Evolutionary conservation across 345 rosid species (phyloP), one percentile per base, ranked within the genome.

Genomic region (Linum lewisii): DNA sequence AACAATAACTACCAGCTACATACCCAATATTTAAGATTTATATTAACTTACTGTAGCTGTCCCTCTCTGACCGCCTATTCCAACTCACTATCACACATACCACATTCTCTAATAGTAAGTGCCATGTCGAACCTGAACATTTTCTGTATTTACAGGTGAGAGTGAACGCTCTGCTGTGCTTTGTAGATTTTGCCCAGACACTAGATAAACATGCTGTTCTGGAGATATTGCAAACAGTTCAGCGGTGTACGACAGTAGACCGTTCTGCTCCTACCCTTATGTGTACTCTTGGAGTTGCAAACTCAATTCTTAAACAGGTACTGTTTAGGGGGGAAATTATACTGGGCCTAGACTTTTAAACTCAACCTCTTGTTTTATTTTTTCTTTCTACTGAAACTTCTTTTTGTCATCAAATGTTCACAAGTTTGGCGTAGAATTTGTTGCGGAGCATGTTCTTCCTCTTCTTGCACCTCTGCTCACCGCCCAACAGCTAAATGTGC

Each of bases 271-370:
- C 99, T 36, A 93, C 99, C 49, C 90, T 93, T 19, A 89, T 93
- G 95, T 93, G 96, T 69, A 81, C 99, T 60, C 96, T 93, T 60
- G 97, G 91, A 45, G 84, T 93, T 18, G 92, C 97, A 66, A 87
- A 80, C 75, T 81, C 97, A 22, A 84, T 93, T 66, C 78, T 89
- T 24, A 93, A 87, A 70, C 89, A 87, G 90, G 99, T 89, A 68
- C 61, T 36, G 13, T 11, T 24, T 47, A 5, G 8, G 34, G 6
- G 11, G 21, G 3, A 20, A 11, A 9, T 18, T 19, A 24, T 44
- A 15, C 37, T 56, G 3, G 23, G 18, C 18, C 38, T 16, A 5
- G 37, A 51, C 22, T 3, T 51, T 63, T 32, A 57, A 18, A 29
- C 20, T 49, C 62, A 45, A 32, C 47, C 63, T 42, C 21, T 24